These are phyloP conservation scores for Fraxinus anomala DNA, from an alignment of 257 asterid species.

Conservation along the genomic window DNA sequence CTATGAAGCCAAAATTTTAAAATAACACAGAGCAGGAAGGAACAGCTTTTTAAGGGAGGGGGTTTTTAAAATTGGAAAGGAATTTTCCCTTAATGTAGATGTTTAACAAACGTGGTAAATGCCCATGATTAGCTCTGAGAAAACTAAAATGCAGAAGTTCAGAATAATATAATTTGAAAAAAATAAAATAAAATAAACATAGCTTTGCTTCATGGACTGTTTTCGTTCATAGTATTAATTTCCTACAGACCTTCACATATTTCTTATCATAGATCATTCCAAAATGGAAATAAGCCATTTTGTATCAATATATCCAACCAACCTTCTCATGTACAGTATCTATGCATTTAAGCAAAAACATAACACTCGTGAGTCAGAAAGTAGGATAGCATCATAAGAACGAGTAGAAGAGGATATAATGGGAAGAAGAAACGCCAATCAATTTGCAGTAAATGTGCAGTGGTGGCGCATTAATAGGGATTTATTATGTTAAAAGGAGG, in stretches of 20 bases:
- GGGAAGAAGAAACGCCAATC: constrained; percentile 12
- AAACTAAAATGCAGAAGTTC: background rate
- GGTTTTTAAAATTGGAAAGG: background rate
- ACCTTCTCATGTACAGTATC: background rate
- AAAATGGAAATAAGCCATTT: background rate
- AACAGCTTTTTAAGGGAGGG: background rate
- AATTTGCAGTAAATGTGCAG: background rate
- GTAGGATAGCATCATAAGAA: constrained; percentile 1
- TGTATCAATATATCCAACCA: background rate
- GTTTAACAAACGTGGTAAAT: background rate
- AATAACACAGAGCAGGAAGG: background rate
- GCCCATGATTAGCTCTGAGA: background rate
- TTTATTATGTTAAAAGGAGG: background rate
- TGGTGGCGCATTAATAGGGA: background rate
- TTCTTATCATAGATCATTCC: background rate
- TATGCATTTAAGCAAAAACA: background rate
- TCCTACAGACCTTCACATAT: background rate
- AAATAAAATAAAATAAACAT: background rate
- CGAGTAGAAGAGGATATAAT: background rate
- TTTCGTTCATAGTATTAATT: background rate
- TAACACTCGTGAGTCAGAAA: no score
- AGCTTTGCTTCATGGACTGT: background rate
- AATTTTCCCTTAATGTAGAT: background rate
- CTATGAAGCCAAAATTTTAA: background rate
- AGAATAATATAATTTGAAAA: background rate